Percentiles rank a stretch among this genome's conserved stretches.
Conservation (phyloP, 1,139 yeast genomes). For the Diutina neorugosa region DNA sequence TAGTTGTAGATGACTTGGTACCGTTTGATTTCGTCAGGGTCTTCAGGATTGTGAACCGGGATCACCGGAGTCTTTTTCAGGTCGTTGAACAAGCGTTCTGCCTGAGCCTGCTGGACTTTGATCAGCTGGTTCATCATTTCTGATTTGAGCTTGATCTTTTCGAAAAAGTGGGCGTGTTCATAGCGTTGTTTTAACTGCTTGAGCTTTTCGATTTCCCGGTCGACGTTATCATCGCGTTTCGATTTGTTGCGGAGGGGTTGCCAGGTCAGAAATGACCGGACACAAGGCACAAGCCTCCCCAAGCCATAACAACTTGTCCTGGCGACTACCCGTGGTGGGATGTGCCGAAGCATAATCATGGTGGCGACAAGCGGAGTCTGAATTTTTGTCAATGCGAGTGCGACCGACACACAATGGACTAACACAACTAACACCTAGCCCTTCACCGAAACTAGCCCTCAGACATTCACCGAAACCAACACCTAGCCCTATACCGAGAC, state of each 20-base stretch:
- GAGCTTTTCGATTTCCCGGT: not conserved
- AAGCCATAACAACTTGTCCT: not conserved
- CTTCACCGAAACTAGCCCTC: too few species aligned
- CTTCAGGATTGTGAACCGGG: not conserved
- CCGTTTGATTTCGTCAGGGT: not conserved
- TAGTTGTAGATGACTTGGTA: not conserved
- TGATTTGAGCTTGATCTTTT: not conserved
- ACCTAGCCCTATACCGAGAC: too few species aligned
- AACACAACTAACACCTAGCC: too few species aligned
- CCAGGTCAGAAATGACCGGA: not conserved
- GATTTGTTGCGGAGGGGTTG: not conserved
- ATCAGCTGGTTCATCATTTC: not conserved
- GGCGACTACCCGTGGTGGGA: not conserved
- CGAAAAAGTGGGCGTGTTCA: not conserved
- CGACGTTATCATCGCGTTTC: not conserved
- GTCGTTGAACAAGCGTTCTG: not conserved
- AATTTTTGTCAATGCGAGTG: slow-evolving; percentile 1
- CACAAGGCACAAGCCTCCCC: not conserved
- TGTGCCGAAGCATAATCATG: not conserved
- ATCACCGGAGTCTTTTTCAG: not conserved
- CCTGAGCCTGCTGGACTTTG: not conserved
- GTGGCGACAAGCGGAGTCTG: not conserved
- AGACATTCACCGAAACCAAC: too few species aligned
- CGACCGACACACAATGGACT: too few species aligned
- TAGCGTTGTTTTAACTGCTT: not conserved